Evolutionary conservation across 1,284 basidiomycete genomes (phyloP).

Genomic region (Megacollybia platyphylla): DNA sequence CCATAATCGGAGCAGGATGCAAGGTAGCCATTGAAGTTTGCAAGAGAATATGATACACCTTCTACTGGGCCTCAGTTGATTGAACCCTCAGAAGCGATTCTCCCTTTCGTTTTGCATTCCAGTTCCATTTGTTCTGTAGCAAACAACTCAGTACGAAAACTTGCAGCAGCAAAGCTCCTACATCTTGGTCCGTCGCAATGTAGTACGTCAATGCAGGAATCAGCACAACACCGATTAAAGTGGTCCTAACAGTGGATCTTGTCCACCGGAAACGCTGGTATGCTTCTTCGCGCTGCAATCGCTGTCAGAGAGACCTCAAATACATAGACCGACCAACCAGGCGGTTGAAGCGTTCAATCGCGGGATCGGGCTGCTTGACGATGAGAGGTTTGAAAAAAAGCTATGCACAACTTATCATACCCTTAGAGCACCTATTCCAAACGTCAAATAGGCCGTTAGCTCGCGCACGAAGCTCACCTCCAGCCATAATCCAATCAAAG

Average conservation of each 20-base stretch:
- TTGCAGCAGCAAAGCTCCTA: neutral
- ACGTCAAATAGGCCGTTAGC: slow-evolving; percentile 1
- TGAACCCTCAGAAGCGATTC: slow-evolving; percentile 13
- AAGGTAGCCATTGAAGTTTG: slow-evolving; percentile 85
- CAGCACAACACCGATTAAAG: slow-evolving; percentile 33
- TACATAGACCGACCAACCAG: slow-evolving; percentile 39
- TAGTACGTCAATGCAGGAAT: slow-evolving; percentile 21
- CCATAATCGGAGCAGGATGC: slow-evolving; percentile 78
- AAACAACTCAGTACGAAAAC: neutral
- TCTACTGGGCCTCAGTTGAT: slow-evolving; percentile 3
- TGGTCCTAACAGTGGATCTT: slow-evolving; percentile 38
- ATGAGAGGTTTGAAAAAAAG: slow-evolving; percentile 3
- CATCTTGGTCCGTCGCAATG: neutral
- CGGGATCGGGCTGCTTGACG: slow-evolving; percentile 51
- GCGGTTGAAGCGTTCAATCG: slow-evolving; percentile 67
- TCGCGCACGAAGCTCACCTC: slow-evolving; percentile 25
- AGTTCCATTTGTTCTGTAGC: slow-evolving; percentile 31
- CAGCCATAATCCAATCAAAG: slow-evolving; percentile 22
- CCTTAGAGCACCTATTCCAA: slow-evolving; percentile 5
- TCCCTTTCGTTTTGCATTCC: slow-evolving; percentile 31
- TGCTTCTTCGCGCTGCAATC: slow-evolving; percentile 62
- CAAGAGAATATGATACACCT: slow-evolving; percentile 49
- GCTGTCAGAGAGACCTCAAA: slow-evolving; percentile 2
- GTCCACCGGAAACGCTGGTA: slow-evolving; percentile 77
- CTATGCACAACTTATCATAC: slow-evolving; percentile 4